A percentile compares a stretch with the other conserved stretches of the same genome.
Conservation (phyloP, 139 green algal species). For the Haematococcus sp. region DNA sequence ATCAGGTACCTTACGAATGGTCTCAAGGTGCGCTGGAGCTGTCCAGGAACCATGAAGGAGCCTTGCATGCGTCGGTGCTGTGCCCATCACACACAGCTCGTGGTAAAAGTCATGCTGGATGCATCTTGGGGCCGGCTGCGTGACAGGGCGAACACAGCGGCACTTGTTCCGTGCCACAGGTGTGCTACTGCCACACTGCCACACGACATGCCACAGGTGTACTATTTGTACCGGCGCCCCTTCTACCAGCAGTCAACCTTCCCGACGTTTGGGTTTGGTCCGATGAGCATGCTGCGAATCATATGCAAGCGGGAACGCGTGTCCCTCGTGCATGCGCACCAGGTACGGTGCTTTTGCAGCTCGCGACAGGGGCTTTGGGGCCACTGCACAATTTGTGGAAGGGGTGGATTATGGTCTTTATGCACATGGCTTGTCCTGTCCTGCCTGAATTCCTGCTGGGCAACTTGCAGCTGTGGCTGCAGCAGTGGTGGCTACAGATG, state of each 20-base stretch:
- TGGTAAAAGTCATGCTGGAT: too few relatives aligned
- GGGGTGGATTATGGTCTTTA: too few relatives aligned
- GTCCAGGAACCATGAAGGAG: too few relatives aligned
- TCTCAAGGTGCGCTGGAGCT: slow-evolving; percentile 88
- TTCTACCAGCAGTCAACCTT: slow-evolving; percentile 71
- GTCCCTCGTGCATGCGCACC: slow-evolving; percentile 82
- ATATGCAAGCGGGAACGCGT: slow-evolving; percentile 82
- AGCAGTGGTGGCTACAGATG: background rate
- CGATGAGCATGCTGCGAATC: slow-evolving; percentile 55
- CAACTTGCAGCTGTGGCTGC: too few relatives aligned
- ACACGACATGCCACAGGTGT: slow-evolving; percentile 64
- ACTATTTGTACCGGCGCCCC: slow-evolving; percentile 81
- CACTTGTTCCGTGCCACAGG: too few relatives aligned
- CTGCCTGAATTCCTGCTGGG: too few relatives aligned
- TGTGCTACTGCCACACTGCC: background rate
- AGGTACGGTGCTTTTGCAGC: slow-evolving; percentile 26
- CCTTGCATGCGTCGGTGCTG: too few relatives aligned
- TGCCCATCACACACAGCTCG: too few relatives aligned
- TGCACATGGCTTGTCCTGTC: too few relatives aligned
- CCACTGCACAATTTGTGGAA: background rate
- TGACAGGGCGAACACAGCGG: too few relatives aligned
- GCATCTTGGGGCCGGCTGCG: too few relatives aligned
- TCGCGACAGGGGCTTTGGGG: background rate
- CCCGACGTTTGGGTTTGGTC: slow-evolving; percentile 64
- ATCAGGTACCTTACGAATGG: slow-evolving; percentile 88